Evolutionary conservation across 2,329 filamentous ascomycete genomes (phyloP), one percentile per base, ranked within the genome.

Genomic region (Trichoderma atrobrunneum): DNA sequence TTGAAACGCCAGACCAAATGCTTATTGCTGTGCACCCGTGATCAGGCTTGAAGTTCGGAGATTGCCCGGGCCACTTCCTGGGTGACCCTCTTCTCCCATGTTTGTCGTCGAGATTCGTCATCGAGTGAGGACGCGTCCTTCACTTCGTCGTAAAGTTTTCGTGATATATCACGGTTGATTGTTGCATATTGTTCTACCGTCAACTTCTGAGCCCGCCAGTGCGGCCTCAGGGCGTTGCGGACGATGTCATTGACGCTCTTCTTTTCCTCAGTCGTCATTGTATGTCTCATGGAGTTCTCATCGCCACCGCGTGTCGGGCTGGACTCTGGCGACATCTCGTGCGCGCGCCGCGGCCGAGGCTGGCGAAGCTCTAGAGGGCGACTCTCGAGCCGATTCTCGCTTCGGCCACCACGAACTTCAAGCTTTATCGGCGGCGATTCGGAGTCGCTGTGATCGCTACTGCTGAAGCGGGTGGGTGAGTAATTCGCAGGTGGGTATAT

Each of bases 211-310:
- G 91, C 91, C 74, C 91, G 88, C 85, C 95, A 98, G 75, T 94
- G 89, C 36, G 95, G 94, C 76, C 93, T 93, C 57, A 99, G 85
- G 7, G 93, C 93, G 56, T 87, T 85, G 75, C 93, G 93, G 76
- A 98, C 96, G 82, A 98, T 94, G 76, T 91, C 91, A 79, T 94
- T 95, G 75, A 99, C 92, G 78, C 91, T 94, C 76, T 93, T 91
- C 81, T 99, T 99, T 74, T 93, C 92, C 74, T 93, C 91, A 28
- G 94, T 89, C 0, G 95, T 92, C 77, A 97, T 88, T 12, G 81
- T 78, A 59, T 85, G 79, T 39, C 92, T 89, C 56, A 28, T 54
- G 3, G 93, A 94, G 2, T 86, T 85, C 59, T 95, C 91, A 59
- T 87, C 82, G 32, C 59, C 59, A n/a, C 87, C 59, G 21, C 87